These are phyloP conservation scores for Podospora anserina DNA, from an alignment of 495 filamentous ascomycete genomes.

Conservation along the genomic window DNA sequence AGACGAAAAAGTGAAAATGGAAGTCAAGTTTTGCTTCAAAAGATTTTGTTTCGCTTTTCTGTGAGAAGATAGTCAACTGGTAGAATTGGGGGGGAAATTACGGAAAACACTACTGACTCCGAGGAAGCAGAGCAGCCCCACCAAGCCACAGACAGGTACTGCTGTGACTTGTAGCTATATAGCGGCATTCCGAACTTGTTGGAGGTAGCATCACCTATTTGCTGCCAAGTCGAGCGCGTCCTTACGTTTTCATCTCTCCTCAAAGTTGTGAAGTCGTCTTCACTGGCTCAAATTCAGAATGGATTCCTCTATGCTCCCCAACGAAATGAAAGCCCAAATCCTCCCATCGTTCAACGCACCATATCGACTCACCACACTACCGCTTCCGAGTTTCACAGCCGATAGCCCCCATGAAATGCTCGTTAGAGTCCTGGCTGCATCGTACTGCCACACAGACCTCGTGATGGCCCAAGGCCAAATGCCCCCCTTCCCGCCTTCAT, in stretches of 20 bases:
- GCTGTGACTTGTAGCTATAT: too few relatives aligned
- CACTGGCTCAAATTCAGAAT: not conserved
- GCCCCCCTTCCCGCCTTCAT: slow-evolving; percentile 25
- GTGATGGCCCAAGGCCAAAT: slow-evolving; percentile 37
- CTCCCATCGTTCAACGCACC: slow-evolving; percentile 36
- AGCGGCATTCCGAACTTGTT: too few relatives aligned
- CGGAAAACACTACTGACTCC: too few relatives aligned
- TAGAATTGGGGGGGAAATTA: too few relatives aligned
- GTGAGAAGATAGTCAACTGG: too few relatives aligned
- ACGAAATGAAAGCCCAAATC: slow-evolving; percentile 38
- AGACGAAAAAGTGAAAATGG: not conserved
- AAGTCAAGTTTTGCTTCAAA: not conserved
- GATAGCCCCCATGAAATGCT: slow-evolving; percentile 34
- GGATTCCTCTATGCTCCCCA: slow-evolving; percentile 15
- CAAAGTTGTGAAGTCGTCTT: too few relatives aligned
- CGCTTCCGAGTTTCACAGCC: slow-evolving; percentile 18
- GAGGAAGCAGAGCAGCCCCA: too few relatives aligned
- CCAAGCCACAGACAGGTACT: too few relatives aligned
- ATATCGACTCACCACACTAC: slow-evolving; percentile 30
- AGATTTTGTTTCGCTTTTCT: too few relatives aligned
- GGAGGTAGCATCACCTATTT: too few relatives aligned
- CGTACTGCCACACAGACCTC: slow-evolving; percentile 41
- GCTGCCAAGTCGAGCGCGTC: too few relatives aligned
- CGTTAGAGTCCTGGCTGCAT: slow-evolving; percentile 38
- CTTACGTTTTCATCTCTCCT: too few relatives aligned